These are phyloP conservation scores for Pseudonectria foliicola DNA, from an alignment of 2,329 filamentous ascomycete genomes.

Conservation along the genomic window DNA sequence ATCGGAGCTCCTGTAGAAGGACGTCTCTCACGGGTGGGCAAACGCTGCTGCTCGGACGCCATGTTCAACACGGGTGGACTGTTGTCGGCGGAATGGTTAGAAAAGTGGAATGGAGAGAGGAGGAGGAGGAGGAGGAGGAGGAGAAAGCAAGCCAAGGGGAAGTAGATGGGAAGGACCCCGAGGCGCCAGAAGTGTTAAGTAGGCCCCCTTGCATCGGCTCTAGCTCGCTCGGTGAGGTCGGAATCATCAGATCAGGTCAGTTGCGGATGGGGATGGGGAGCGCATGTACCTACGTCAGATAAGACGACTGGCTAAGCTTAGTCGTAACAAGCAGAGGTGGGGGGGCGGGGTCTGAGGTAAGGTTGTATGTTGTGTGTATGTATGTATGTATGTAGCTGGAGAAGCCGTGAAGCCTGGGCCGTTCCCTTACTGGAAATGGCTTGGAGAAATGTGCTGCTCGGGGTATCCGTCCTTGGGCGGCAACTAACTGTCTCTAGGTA, in stretches of 20 bases:
- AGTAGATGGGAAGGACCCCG: conserved; percentile 4
- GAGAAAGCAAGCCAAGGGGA: conserved; percentile 4
- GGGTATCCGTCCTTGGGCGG: too few species aligned
- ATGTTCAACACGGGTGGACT: conserved; percentile 17
- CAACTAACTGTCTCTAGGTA: too few species aligned
- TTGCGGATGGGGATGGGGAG: neutral
- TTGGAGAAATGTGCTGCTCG: too few species aligned
- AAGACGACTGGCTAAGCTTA: conserved; percentile 14
- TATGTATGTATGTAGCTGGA: conserved; percentile 7
- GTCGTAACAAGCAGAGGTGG: conserved; percentile 17
- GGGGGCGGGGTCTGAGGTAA: conserved; percentile 18
- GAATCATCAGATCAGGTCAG: neutral
- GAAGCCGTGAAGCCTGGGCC: too few species aligned
- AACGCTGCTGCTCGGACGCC: conserved; percentile 27
- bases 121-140: conserved; percentile 3
- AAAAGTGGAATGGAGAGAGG: too few species aligned
- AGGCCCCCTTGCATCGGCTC: neutral
- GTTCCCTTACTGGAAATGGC: too few species aligned
- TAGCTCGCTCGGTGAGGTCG: neutral
- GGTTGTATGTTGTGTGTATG: conserved; percentile 15
- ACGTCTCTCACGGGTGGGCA: conserved; percentile 63
- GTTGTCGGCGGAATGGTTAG: conserved; percentile 14
- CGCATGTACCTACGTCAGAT: conserved; percentile 25
- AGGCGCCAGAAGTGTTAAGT: conserved; percentile 16
- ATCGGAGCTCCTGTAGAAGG: conserved; percentile 79